Evolutionary conservation across 2,329 filamentous ascomycete genomes (phyloP).

Genomic region (Paracoccidioides brasiliensis): DNA sequence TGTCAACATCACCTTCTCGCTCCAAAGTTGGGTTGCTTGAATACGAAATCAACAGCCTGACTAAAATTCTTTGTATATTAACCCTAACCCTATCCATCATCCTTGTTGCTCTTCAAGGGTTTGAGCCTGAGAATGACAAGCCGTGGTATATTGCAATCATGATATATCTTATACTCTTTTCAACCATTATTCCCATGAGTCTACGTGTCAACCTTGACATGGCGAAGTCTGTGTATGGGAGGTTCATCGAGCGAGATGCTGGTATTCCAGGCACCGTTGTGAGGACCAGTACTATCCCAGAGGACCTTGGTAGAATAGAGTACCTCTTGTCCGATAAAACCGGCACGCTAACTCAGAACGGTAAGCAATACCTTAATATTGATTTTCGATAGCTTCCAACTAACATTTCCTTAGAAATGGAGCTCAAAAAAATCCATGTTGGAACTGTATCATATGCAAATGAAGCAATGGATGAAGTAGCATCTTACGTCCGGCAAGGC

Average conservation of each 20-base stretch:
- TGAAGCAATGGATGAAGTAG: constrained; percentile 96
- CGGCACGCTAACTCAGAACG: constrained; percentile 91
- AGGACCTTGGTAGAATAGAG: constrained; percentile 89
- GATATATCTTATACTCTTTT: constrained; percentile 95
- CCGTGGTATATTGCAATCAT: constrained; percentile 93
- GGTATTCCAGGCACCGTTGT: constrained; percentile 89
- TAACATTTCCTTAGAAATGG: constrained; percentile 56
- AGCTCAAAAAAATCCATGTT: constrained; percentile 96
- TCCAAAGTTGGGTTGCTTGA: constrained; percentile 91
- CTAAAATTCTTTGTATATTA: constrained; percentile 85
- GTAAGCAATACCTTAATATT: constrained; percentile 22
- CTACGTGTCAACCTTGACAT: constrained; percentile 92
- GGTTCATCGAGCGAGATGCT: constrained; percentile 83
- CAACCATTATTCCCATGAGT: constrained; percentile 97
- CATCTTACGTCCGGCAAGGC: constrained; percentile 70
- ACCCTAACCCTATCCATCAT: constrained; percentile 77
- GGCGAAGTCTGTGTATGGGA: constrained; percentile 91
- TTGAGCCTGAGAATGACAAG: constrained; percentile 43
- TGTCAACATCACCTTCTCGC: constrained; percentile 81
- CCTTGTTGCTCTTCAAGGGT: constrained; percentile 76
- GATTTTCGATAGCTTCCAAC: constrained; percentile 10
- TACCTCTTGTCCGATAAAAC: constrained; percentile 96
- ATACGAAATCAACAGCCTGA: constrained; percentile 91
- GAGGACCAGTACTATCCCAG: constrained; percentile 90
- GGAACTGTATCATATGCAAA: constrained; percentile 97